phyloP scores from a whole-genome alignment of 306 rosid species.

The Boehmeria nivea region DNA sequence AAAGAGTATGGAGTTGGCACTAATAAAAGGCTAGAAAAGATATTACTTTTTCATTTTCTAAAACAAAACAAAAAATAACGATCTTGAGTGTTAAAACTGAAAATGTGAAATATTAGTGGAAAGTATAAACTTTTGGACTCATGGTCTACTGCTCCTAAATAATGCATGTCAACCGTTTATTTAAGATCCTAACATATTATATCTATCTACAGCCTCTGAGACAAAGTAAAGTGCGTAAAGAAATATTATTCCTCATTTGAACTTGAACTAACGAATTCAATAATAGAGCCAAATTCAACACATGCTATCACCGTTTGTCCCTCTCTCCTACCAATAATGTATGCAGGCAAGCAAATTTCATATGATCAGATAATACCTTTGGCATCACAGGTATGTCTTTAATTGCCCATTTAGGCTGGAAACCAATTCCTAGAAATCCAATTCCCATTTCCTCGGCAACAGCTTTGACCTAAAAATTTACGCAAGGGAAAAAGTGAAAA shows the following conservation, averaged over 20 bases:
- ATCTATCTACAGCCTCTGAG: neutral
- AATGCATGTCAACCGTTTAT: neutral
- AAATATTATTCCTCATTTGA: neutral
- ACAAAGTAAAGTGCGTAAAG: no score
- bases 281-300: neutral
- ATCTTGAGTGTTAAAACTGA: no score
- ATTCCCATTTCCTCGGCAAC: conserved; percentile 98
- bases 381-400: conserved; percentile 97
- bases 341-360: neutral
- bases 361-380: conserved; percentile 51
- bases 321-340: neutral
- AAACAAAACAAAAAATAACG: no score
- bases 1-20: neutral
- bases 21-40: no score
- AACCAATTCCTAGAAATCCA: conserved; percentile 96
- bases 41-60: no score
- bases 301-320: neutral
- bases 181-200: neutral
- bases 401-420: conserved; percentile 93
- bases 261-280: neutral
- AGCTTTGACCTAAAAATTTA: conserved; percentile 69
- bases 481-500: conserved; percentile 7
- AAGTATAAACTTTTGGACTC: no score
- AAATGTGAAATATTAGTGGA: no score
- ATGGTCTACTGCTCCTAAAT: neutral